Conservation (phyloP, 1,284 basidiomycete species). For the Prillingera fragicola region DNA sequence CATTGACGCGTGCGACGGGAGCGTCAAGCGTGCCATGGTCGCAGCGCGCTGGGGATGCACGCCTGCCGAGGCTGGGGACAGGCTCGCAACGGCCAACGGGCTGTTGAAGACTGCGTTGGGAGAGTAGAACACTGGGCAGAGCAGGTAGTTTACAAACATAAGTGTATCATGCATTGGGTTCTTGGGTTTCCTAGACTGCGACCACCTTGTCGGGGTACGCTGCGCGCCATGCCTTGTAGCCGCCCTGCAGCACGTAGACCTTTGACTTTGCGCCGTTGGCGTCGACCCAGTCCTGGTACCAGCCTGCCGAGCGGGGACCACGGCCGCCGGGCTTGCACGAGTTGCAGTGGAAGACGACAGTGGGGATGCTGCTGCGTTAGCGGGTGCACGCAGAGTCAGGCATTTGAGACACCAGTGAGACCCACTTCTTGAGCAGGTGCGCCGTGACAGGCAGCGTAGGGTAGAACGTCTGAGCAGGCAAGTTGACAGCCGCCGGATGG, state of each 20-base stretch:
- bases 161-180: too few species aligned
- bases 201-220: too few species aligned
- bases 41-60: conserved; percentile 15
- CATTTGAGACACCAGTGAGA: not conserved
- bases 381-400: not conserved
- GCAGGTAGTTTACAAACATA: too few species aligned
- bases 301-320: conserved; percentile 37
- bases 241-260: conserved; percentile 33
- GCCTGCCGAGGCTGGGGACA: conserved; percentile 6
- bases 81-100: conserved; percentile 10
- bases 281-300: conserved; percentile 40
- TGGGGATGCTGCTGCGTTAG: conserved; percentile 14
- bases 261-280: conserved; percentile 11
- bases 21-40: conserved; percentile 17
- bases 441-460: conserved; percentile 22
- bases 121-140: too few species aligned
- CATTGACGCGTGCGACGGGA: conserved; percentile 14
- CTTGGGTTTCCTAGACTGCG: too few species aligned
- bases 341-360: conserved; percentile 43
- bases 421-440: conserved; percentile 19
- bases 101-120: conserved; percentile 14
- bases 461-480: conserved; percentile 35
- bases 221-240: conserved; percentile 35
- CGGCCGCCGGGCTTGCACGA: conserved; percentile 28
- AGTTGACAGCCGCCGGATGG: conserved; percentile 32